Base-by-base conservation (phyloP, 768 basidiomycete species). In the Lentinus brumalis region DNA sequence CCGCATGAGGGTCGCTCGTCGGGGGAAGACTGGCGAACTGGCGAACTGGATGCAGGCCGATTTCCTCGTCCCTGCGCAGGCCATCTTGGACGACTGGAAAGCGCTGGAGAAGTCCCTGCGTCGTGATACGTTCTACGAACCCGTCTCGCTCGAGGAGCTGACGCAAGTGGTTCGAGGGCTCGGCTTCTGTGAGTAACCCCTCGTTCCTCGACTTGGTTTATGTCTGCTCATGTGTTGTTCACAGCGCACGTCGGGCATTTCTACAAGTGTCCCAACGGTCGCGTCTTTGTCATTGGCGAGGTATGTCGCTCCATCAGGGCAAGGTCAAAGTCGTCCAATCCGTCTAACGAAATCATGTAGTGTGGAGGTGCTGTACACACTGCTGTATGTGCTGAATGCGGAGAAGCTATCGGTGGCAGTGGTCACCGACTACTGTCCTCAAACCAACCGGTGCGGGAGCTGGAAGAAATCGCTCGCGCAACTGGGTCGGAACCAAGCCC, bases 111-210 rank as follows among this genome's bases (percentile, higher is more conserved):
- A 58, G 15, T 76, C 75, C 15, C 69, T 87, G 39, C 67, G 73
- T 11, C 30, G 50, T 50, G 79, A 77, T 53, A 81, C 77, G 0
- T 80, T 84, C 66, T 86, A 88, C 57, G 63, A 78, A 56, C 73
- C 82, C 0, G 70, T 88, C 3, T 84, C 84, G 12, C 66, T 82
- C 47, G 74, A 86, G 4, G 87, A 89, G 63, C 77, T 77, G 32
- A 78, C 78, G 61, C 70, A 70, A 11, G 76, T 88, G 32, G 77
- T 87, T 39, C 76, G 76, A 46, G 81, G 81, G 0, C 67, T 86
- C n/a, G 56, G 70, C 26, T 86, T 86, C 60, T 67, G 85, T 84
- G 61, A 66, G 75, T 68, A 57, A 1, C 31, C 54, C 8, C 35
- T 32, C 9, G 39, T 39, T 39, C 52, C 4, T 9, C 14, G 30